Evolutionary conservation across 2,329 filamentous ascomycete species (phyloP).

Genomic region (Alternaria atra): DNA sequence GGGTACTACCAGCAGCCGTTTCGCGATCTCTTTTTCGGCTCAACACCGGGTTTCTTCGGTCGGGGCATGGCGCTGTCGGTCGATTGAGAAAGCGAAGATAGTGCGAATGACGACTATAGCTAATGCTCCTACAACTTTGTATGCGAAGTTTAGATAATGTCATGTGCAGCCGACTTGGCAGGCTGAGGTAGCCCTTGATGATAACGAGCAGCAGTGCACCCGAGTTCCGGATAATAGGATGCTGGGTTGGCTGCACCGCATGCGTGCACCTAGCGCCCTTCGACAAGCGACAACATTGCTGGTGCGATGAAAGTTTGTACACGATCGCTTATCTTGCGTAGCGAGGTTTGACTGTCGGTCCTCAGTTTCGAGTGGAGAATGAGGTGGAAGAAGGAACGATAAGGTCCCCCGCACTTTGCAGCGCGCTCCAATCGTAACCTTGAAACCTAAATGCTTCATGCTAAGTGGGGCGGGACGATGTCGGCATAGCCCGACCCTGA

Average conservation of each 20-base stretch:
- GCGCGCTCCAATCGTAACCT: slow-evolving; percentile 18
- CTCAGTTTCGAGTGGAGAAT: slow-evolving; percentile 6
- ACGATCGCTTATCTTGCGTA: slow-evolving; percentile 5
- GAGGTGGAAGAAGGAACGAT: slow-evolving; percentile 13
- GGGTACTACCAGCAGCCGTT: slow-evolving; percentile 71
- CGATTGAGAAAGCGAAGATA: slow-evolving; percentile 1
- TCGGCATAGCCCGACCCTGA: neutral
- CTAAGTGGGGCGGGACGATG: slow-evolving; percentile 13
- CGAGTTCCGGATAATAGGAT: slow-evolving; percentile 14
- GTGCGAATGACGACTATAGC: neutral
- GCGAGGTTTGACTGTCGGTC: neutral
- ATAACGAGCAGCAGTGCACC: slow-evolving; percentile 7
- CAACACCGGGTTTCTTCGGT: slow-evolving; percentile 70
- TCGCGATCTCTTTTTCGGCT: slow-evolving; percentile 72
- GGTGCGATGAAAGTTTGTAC: neutral
- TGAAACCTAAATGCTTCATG: neutral
- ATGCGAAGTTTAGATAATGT: neutral
- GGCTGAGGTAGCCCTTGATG: slow-evolving; percentile 8
- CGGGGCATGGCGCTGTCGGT: slow-evolving; percentile 65
- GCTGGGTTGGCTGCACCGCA: slow-evolving; percentile 4
- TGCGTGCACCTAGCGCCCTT: slow-evolving; percentile 19
- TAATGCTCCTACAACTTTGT: slow-evolving; percentile 1
- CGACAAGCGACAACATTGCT: slow-evolving; percentile 15
- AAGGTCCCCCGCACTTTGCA: slow-evolving; percentile 21
- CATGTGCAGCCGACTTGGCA: slow-evolving; percentile 12